phyloP scores from a whole-genome alignment of 2,329 filamentous ascomycete genomes.

The Plenodomus lindquistii region DNA sequence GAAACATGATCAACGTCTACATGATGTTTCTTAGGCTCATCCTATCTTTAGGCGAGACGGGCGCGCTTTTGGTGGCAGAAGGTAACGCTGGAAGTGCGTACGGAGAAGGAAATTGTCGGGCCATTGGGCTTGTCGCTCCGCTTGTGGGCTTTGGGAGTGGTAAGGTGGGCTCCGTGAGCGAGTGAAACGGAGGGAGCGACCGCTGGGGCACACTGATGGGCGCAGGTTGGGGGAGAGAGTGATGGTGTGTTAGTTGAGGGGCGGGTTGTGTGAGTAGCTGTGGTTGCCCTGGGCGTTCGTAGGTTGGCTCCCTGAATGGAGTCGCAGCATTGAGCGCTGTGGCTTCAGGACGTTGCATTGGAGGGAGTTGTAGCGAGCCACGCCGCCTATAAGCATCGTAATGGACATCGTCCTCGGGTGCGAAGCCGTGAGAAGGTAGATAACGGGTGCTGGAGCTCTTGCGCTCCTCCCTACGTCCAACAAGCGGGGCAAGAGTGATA shows the following conservation, averaged over 20 bases:
- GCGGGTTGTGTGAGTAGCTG: slow-evolving; percentile 40
- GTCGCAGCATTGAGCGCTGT: slow-evolving; percentile 12
- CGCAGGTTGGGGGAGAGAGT: slow-evolving; percentile 35
- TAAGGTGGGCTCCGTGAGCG: slow-evolving; percentile 38
- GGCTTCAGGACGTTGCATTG: slow-evolving; percentile 29
- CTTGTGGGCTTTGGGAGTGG: slow-evolving; percentile 26
- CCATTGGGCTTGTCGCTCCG: slow-evolving; percentile 29
- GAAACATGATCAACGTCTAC: slow-evolving; percentile 32
- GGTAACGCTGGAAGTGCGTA: slow-evolving; percentile 25
- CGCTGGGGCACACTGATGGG: slow-evolving; percentile 29
- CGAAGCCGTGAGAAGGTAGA: slow-evolving; percentile 45
- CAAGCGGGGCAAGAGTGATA: slow-evolving; percentile 44
- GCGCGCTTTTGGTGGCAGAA: slow-evolving; percentile 33
- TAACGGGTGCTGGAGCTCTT: slow-evolving; percentile 43
- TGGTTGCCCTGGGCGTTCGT: slow-evolving; percentile 31
- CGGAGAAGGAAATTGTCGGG: slow-evolving; percentile 38
- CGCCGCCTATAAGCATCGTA: slow-evolving; percentile 34
- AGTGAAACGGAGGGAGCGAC: slow-evolving; percentile 38
- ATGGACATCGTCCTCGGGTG: slow-evolving; percentile 37
- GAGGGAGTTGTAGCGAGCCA: slow-evolving; percentile 40
- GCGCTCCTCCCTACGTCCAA: slow-evolving; percentile 43
- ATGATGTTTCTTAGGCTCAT: slow-evolving; percentile 43
- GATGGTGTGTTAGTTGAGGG: slow-evolving; percentile 36
- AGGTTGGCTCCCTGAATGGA: slow-evolving; percentile 29
- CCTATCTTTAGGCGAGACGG: slow-evolving; percentile 38